Percentiles rank a stretch among this genome's conserved stretches.
These are phyloP conservation scores for Hypomyces perniciosus DNA, from an alignment of 2,329 filamentous ascomycete genomes.

Conservation along the genomic window DNA sequence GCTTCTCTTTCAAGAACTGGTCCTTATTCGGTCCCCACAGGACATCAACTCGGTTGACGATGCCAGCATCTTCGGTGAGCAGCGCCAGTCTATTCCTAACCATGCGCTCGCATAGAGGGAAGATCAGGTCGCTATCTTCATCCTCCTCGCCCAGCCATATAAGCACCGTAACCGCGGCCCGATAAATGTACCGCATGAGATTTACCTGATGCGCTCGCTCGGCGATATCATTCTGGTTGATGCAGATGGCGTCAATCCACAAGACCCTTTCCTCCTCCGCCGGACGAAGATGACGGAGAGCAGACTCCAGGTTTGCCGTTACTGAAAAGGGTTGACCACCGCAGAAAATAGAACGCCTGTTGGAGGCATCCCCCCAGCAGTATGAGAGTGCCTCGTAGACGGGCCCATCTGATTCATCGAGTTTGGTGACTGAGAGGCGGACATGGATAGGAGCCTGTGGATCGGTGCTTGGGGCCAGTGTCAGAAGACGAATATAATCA, in stretches of 20 bases:
- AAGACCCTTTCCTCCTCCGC: neutral
- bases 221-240: slow-evolving; percentile 9
- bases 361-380: slow-evolving; percentile 4
- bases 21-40: slow-evolving; percentile 2
- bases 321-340: slow-evolving; percentile 2
- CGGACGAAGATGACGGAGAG: slow-evolving; percentile 4
- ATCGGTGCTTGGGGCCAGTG: neutral
- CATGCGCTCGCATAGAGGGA: slow-evolving; percentile 8
- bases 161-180: slow-evolving; percentile 5
- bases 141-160: slow-evolving; percentile 13
- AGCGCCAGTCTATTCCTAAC: neutral
- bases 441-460: slow-evolving; percentile 2
- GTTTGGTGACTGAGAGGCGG: neutral
- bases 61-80: neutral
- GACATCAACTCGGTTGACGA: neutral
- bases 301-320: slow-evolving; percentile 3
- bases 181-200: slow-evolving; percentile 3
- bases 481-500: slow-evolving; percentile 5
- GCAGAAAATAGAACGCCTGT: slow-evolving; percentile 3
- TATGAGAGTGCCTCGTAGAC: slow-evolving; percentile 1
- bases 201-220: slow-evolving; percentile 6
- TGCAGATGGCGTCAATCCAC: slow-evolving; percentile 16
- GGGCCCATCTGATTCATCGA: neutral
- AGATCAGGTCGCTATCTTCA: slow-evolving; percentile 4
- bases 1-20: neutral